Evolutionary conservation across 1,284 basidiomycete species (phyloP), one percentile per base, ranked within the genome.

Genomic region (Ceratobasidium sp.): DNA sequence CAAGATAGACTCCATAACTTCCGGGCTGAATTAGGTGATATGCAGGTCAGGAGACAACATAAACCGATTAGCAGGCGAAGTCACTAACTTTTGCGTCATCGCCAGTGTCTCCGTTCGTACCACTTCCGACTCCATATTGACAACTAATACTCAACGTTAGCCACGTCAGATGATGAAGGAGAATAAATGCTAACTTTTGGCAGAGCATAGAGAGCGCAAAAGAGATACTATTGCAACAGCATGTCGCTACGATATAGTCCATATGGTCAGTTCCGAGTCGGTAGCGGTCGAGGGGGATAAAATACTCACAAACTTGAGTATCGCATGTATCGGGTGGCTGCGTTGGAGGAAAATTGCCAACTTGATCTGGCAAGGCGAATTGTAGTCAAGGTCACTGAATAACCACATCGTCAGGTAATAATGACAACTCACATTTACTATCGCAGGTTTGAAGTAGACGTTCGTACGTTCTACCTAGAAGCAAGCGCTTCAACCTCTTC

Each of bases 151-250:
- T 33, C 18, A 46, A 10, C n/a, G 44, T 49, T 39, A 39, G 12
- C 49, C n/a, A n/a, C 23, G 33, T 33, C 33, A 33, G 33, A 33
- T 33, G 33, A 33, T 33, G 33, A 33, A 67, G 39, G 28, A 28
- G 40, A 49, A 51, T 18, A 18, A 28, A 13, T 28, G 55, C 53
- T 56, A 15, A 71, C 69, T 46, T 71, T n/a, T 58, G 51, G 42
- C 69, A 71, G 15, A 71, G 42, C 69, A 71, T 71, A 18, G 69
- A 58, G 39, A 71, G 69, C 9, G 68, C 20, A 70, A 51, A 33
- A 5, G 49, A 15, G 10, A 53, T 40, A n/a, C 20, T 33, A 33
- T 33, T 33, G 33, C 33, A 33, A 33, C 33, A 33, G 33, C 33
- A 33, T 33, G 33, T 33, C 33, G 33, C 33, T 33, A 33, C 33